Evolutionary conservation across 805 yeast species (phyloP).

Genomic region (Metschnikowia aberdeeniae): DNA sequence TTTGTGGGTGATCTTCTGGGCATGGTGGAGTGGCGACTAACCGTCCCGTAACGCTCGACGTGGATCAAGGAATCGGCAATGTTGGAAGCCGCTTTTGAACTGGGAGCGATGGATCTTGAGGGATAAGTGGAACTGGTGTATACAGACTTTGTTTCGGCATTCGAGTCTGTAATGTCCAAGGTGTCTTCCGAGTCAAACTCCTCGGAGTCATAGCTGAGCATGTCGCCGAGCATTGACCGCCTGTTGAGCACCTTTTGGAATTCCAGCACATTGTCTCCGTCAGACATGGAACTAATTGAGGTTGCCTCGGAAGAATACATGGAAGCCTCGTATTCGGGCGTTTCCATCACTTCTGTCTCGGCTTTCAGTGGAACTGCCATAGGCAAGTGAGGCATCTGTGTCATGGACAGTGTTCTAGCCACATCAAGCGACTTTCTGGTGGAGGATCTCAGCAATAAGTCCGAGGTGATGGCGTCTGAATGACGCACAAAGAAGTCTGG

Average conservation of each 20-base stretch:
- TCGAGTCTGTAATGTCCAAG: background rate
- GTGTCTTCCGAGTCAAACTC: constrained; percentile 11
- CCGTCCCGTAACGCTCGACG: constrained; percentile 13
- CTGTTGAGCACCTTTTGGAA: constrained; percentile 30
- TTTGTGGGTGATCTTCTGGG: background rate
- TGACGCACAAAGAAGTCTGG: constrained; percentile 8
- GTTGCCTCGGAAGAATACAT: background rate
- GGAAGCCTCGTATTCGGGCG: constrained; percentile 4
- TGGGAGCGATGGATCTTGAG: background rate
- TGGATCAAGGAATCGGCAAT: background rate
- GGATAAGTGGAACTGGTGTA: background rate
- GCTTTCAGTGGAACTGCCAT: background rate
- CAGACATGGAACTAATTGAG: background rate
- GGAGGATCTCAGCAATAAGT: constrained; percentile 1
- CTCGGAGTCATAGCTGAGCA: constrained; percentile 42
- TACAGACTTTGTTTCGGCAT: background rate
- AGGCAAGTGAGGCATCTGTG: background rate
- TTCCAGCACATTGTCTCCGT: constrained; percentile 17
- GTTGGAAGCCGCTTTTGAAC: background rate
- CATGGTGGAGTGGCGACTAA: constrained; percentile 5
- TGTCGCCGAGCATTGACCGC: constrained; percentile 40
- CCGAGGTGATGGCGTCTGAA: background rate
- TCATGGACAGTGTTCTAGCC: background rate
- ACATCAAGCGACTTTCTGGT: background rate
- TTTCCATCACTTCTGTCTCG: background rate